phyloP scores from a whole-genome alignment of 805 yeast genomes.

The Cyberlindnera saturnus region DNA sequence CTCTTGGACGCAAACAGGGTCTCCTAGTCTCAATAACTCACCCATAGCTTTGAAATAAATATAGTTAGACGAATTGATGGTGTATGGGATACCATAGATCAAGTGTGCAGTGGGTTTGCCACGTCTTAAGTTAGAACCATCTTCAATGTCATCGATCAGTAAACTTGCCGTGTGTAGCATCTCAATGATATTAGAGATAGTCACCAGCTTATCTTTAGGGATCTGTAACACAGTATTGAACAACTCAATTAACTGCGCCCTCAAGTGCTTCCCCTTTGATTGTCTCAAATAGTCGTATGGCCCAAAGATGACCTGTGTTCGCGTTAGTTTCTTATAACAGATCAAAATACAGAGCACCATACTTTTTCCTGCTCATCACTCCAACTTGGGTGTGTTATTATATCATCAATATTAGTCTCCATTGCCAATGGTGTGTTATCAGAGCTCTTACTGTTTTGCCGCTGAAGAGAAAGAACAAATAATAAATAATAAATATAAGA shows the following conservation, averaged over 20 bases:
- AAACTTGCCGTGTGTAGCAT: conserved; percentile 62
- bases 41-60: conserved; percentile 50
- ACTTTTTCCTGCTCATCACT: conserved; percentile 9
- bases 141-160: conserved; percentile 86
- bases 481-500: too few relatives aligned
- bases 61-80: conserved; percentile 78
- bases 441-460: too few relatives aligned
- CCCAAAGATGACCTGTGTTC: conserved; percentile 13
- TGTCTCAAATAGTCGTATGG: conserved; percentile 21
- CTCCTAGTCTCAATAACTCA: conserved; percentile 33
- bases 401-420: not conserved
- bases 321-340: not conserved
- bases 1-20: conserved; percentile 27
- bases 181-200: conserved; percentile 45
- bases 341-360: not conserved
- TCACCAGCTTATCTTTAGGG: conserved; percentile 30
- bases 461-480: too few relatives aligned
- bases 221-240: conserved; percentile 49
- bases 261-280: conserved; percentile 21
- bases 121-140: conserved; percentile 60
- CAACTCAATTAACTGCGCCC: conserved; percentile 36
- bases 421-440: not conserved
- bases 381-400: conserved; percentile 9
- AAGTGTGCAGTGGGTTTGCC: conserved; percentile 78
- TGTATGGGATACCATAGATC: conserved; percentile 69